Evolutionary conservation across 371 early-diverging fungal genomes (phyloP).

Genomic region (Zychaea mexicana): DNA sequence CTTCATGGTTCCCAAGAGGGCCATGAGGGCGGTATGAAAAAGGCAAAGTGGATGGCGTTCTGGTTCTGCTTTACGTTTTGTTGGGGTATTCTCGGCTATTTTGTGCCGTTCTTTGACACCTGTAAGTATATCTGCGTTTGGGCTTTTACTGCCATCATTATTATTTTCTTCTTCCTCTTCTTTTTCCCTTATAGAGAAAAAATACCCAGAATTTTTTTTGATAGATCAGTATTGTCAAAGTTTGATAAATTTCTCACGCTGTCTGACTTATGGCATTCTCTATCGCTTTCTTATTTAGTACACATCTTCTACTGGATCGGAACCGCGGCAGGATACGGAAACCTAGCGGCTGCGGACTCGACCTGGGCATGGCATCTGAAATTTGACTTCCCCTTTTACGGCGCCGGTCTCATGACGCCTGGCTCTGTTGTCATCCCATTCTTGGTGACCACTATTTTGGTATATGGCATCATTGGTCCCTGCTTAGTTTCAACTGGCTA

Average conservation of each 20-base stretch:
- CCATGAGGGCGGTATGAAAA: constrained; percentile 36
- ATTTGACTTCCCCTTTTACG: constrained; percentile 65
- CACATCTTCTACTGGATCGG: constrained; percentile 65
- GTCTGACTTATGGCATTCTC: no score
- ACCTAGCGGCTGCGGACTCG: constrained; percentile 51
- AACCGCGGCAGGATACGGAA: constrained; percentile 38
- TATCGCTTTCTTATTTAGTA: constrained; percentile 14
- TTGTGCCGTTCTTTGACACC: constrained; percentile 55
- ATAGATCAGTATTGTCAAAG: not conserved
- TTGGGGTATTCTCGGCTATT: constrained; percentile 50
- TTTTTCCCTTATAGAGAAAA: not conserved
- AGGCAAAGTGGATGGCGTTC: constrained; percentile 52
- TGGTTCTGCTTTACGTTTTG: constrained; percentile 51
- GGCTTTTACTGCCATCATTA: no score
- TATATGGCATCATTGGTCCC: constrained; percentile 58
- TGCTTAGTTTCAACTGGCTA: constrained; percentile 40
- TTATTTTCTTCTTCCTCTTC: no score
- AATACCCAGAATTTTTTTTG: not conserved
- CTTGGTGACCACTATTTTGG: constrained; percentile 53
- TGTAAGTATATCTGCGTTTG: constrained; percentile 27
- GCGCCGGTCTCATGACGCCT: constrained; percentile 70
- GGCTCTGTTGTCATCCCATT: constrained; percentile 58
- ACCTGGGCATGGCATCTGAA: constrained; percentile 60
- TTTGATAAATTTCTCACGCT: not conserved
- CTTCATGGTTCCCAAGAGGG: constrained; percentile 56